Percentiles rank a stretch among this genome's conserved stretches.
phyloP scores from a whole-genome alignment of 805 yeast species.

The Monosporozyma aerobia region DNA sequence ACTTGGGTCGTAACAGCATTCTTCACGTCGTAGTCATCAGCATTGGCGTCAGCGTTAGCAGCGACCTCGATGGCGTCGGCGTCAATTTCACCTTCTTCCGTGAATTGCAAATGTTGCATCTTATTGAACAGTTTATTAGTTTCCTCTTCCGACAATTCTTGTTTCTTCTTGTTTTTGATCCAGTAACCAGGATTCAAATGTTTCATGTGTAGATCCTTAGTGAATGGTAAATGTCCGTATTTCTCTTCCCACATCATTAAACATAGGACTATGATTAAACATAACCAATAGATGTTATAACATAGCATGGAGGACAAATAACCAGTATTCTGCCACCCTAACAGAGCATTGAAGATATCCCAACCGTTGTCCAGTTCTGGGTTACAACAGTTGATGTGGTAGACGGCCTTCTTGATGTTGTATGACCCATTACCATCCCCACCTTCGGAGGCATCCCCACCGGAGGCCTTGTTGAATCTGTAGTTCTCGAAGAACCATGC shows the following conservation, averaged over 20 bases:
- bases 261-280: slow-evolving; percentile 43
- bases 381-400: slow-evolving; percentile 97
- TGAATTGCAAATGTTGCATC: slow-evolving; percentile 33
- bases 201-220: slow-evolving; percentile 38
- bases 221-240: slow-evolving; percentile 70
- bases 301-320: slow-evolving; percentile 85
- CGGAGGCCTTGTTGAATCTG: slow-evolving; percentile 53
- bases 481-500: slow-evolving; percentile 81
- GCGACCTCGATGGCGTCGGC: slow-evolving; percentile 11
- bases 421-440: slow-evolving; percentile 96
- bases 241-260: slow-evolving; percentile 79
- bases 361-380: slow-evolving; percentile 89
- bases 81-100: slow-evolving; percentile 28
- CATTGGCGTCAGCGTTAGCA: slow-evolving; percentile 18
- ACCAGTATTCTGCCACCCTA: slow-evolving; percentile 98
- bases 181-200: slow-evolving; percentile 65
- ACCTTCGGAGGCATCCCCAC: slow-evolving; percentile 90
- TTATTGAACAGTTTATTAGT: slow-evolving; percentile 42
- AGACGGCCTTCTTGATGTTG: slow-evolving; percentile 66
- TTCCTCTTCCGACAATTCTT: slow-evolving; percentile 45
- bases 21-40: slow-evolving; percentile 13
- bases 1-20: slow-evolving; percentile 7
- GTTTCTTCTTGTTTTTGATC: slow-evolving; percentile 58
- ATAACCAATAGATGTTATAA: slow-evolving; percentile 84
- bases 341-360: slow-evolving; percentile 89